Evolutionary conservation across 2,329 filamentous ascomycete genomes (phyloP).

Genomic region (Pestalotiopsis sp.): DNA sequence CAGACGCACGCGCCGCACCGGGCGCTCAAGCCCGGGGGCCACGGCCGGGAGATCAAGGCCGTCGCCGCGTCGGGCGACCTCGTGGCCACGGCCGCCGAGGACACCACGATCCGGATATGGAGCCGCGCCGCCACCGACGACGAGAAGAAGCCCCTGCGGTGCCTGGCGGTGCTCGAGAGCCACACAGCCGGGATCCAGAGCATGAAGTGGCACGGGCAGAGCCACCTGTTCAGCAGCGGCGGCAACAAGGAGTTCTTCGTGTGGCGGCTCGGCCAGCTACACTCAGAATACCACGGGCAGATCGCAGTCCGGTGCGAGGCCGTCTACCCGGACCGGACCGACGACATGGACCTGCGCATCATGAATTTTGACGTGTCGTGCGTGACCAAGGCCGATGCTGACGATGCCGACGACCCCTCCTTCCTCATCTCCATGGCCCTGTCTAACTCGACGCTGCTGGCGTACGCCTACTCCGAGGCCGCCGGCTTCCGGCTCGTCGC

Average conservation of each 20-base stretch:
- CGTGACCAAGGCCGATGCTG: slow-evolving; percentile 1
- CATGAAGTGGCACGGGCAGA: slow-evolving; percentile 72
- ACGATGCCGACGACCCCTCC: slow-evolving; percentile 9
- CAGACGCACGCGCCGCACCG: slow-evolving; percentile 38
- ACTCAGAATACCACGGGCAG: slow-evolving; percentile 46
- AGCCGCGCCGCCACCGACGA: slow-evolving; percentile 32
- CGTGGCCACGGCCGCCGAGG: slow-evolving; percentile 73
- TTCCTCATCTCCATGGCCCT: slow-evolving; percentile 73
- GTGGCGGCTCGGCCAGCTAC: slow-evolving; percentile 67
- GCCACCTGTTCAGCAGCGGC: slow-evolving; percentile 80
- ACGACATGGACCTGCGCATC: slow-evolving; percentile 72
- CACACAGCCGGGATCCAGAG: slow-evolving; percentile 86
- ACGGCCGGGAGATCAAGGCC: slow-evolving; percentile 81
- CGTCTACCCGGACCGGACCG: slow-evolving; percentile 50
- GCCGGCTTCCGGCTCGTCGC: slow-evolving; percentile 52
- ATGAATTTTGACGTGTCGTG: slow-evolving; percentile 70
- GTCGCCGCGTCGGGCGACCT: slow-evolving; percentile 42
- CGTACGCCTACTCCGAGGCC: slow-evolving; percentile 49
- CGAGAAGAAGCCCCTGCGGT: slow-evolving; percentile 35
- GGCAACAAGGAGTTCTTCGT: slow-evolving; percentile 88
- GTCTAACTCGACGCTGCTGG: slow-evolving; percentile 80
- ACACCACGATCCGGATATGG: slow-evolving; percentile 74
- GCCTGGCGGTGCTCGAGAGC: slow-evolving; percentile 67
- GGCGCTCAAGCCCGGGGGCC: slow-evolving; percentile 69
- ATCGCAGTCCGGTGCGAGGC: slow-evolving; percentile 61